phyloP scores from a whole-genome alignment of 805 yeast species.

The Monosporozyma solicola region DNA sequence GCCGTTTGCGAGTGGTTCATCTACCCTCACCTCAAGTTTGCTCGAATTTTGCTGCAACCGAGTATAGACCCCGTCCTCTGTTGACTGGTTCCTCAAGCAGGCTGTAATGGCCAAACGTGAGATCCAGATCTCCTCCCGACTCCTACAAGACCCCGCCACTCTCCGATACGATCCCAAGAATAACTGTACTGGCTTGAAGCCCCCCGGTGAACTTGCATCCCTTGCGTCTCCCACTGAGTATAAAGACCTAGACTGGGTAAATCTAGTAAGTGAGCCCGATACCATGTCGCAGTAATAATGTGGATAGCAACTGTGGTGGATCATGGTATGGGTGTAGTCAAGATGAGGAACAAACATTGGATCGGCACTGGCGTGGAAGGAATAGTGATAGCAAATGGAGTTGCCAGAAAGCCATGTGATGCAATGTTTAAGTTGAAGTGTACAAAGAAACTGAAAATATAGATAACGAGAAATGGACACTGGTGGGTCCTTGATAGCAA shows the following conservation, averaged over 20 bases:
- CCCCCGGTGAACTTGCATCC: neutral
- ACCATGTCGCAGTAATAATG: neutral
- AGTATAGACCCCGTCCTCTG: neutral
- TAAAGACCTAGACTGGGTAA: neutral
- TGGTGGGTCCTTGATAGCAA: too few species aligned
- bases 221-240: neutral
- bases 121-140: neutral
- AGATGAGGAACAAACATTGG: neutral
- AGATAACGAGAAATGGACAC: too few species aligned
- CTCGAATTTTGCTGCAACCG: neutral
- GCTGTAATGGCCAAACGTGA: neutral
- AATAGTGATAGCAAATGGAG: neutral
- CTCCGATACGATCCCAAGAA: neutral
- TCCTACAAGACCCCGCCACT: neutral
- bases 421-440: too few species aligned
- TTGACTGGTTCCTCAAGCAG: neutral
- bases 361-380: neutral
- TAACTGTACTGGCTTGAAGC: too few species aligned
- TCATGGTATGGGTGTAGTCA: neutral
- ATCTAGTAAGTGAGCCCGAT: neutral
- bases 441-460: too few species aligned
- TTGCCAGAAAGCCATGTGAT: neutral
- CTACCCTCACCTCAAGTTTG: neutral
- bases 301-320: neutral
- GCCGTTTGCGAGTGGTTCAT: neutral